Evolutionary conservation across 2,329 filamentous ascomycete species (phyloP).

Genomic region (Sphaerulina populicola): DNA sequence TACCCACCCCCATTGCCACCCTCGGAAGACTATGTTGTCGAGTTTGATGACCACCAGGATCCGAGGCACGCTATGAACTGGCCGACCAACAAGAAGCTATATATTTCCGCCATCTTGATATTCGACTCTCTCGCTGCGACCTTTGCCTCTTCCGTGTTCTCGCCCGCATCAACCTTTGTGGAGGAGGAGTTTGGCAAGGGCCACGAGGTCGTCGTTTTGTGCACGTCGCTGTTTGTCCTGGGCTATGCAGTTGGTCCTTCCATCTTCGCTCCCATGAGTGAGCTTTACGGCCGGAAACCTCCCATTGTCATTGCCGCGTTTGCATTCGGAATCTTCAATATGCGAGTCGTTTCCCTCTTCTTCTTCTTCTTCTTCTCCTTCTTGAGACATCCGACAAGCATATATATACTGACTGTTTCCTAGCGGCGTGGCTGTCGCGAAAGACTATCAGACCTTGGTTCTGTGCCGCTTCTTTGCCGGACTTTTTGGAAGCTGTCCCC

Average conservation of each 20-base stretch:
- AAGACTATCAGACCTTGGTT: conserved; percentile 32
- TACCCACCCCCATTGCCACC: conserved; percentile 66
- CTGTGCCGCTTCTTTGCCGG: conserved; percentile 28
- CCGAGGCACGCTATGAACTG: conserved; percentile 75
- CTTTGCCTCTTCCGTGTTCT: conserved; percentile 51
- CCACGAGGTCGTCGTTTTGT: conserved; percentile 39
- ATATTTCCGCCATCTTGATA: conserved; percentile 59
- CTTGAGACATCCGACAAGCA: background rate
- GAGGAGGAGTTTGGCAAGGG: conserved; percentile 38
- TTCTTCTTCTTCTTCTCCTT: background rate
- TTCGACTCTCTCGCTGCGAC: conserved; percentile 64
- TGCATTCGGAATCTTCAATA: conserved; percentile 40
- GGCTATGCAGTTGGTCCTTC: conserved; percentile 28
- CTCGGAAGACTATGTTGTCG: conserved; percentile 70
- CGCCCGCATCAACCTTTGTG: conserved; percentile 39
- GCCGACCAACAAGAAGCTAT: conserved; percentile 67
- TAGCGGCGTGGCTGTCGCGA: conserved; percentile 36
- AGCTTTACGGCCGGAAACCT: conserved; percentile 40
- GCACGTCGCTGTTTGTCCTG: conserved; percentile 37
- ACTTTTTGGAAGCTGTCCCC: conserved; percentile 39
- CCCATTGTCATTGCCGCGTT: conserved; percentile 40
- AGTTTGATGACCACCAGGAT: conserved; percentile 74
- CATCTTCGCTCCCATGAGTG: conserved; percentile 38
- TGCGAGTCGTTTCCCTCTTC: conserved; percentile 18
- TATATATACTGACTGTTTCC: background rate